Percentiles rank a stretch among this genome's conserved stretches.
phyloP scores from a whole-genome alignment of 257 asterid genomes.

The Nicotiana attenuata region DNA sequence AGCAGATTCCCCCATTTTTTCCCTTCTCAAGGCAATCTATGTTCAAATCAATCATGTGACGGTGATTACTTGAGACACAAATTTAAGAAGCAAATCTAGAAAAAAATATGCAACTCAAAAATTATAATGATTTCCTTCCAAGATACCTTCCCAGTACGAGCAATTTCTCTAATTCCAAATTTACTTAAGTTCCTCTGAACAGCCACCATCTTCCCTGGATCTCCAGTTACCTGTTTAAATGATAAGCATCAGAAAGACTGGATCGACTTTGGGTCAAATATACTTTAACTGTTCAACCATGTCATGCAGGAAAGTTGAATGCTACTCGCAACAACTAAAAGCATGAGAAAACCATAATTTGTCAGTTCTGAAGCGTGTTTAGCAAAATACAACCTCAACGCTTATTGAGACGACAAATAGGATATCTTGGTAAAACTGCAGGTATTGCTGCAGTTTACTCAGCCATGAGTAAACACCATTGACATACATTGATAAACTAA shows the following conservation, averaged over 20 bases:
- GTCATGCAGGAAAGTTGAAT: not conserved
- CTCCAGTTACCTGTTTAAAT: constrained; percentile 78
- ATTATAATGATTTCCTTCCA: not conserved
- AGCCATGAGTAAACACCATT: not conserved
- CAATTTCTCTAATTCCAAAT: constrained; percentile 91
- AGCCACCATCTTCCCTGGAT: constrained; percentile 98
- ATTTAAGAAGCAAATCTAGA: constrained; percentile 4
- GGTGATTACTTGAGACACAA: not conserved
- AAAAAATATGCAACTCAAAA: not conserved
- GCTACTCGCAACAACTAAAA: not conserved
- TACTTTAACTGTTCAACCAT: not conserved
- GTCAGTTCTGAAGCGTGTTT: not conserved
- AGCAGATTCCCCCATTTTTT: constrained; percentile 94
- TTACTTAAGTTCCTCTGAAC: constrained; percentile 80
- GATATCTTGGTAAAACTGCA: not conserved
- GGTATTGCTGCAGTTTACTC: not conserved
- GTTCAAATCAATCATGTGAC: constrained; percentile 9
- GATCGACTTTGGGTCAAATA: not conserved
- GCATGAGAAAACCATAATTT: not conserved
- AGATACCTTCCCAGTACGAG: constrained; percentile 89
- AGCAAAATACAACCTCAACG: not conserved
- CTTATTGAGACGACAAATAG: not conserved
- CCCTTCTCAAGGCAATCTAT: constrained; percentile 96
- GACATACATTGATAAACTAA: not conserved
- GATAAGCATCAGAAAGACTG: not conserved